Base-by-base conservation (phyloP, 768 basidiomycete species). In the Pisolithus sp. region DNA sequence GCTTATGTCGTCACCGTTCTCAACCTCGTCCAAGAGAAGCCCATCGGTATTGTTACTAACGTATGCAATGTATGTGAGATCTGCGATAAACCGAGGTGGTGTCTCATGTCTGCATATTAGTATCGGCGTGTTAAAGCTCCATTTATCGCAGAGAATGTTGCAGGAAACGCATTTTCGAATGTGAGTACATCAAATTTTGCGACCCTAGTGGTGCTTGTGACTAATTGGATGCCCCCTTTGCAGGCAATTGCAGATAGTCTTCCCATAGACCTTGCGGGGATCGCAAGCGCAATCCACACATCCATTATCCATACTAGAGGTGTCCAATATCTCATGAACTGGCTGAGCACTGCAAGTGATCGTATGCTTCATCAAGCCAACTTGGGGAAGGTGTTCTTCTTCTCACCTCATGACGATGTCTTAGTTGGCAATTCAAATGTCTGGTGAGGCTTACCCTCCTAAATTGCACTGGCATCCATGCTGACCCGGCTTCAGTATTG, bases 1-100 rank as follows among this genome's bases (percentile, higher is more conserved):
- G 63, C 63, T 3, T 63, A 58, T 45, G 31, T 64, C 6, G 54
- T 60, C 20, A 50, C 50, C 18, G 46, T 57, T 5, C 28, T 63
- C n/a, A 61, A 64, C 28, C 56, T 56, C 12, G 46, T 49, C 41
- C 30, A 39, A 23, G 46, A 43, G 4, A 30, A 24, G 28, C 28
- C 52, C 3, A 58, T 66, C 6, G 39, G 36, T 2, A 49, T 24
- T 6, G 42, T 64, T 12, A 42, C 12, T 13, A 42, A 42, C 10
- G 20, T 42, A 15, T 20, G n/a, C 41, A 42, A 24, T 42, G 41
- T 42, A 42, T 2, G 41, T 42, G 41, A 21, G n/a, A n/a, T 12
- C 10, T 9, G 4, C 5, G 41, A 21, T 34, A 34, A 42, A 13
- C 23, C 21, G 10, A 24, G 21, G 20, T 42, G 41, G 5, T 42